Evolutionary conservation across 2,329 filamentous ascomycete genomes (phyloP).

Genomic region (Monilinia aucupariae): DNA sequence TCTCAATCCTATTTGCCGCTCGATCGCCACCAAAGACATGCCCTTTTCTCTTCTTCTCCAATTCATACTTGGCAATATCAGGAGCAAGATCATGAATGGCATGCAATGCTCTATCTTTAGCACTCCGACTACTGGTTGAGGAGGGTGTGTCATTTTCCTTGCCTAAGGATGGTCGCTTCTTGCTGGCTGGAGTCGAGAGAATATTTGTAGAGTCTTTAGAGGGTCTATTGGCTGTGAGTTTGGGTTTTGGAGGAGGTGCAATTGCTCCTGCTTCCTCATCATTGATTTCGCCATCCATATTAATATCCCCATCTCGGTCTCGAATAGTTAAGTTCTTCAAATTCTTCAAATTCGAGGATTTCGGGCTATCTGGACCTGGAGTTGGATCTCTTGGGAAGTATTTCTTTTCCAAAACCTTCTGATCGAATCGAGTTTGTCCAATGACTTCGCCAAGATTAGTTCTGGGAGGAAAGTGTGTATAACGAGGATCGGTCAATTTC

Average conservation of each 20-base stretch:
- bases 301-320: constrained; percentile 37
- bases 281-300: constrained; percentile 12
- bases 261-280: constrained; percentile 26
- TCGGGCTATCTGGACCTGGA: constrained; percentile 41
- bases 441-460: constrained; percentile 93
- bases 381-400: constrained; percentile 52
- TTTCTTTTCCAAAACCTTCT: constrained; percentile 52
- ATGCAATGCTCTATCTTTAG: constrained; percentile 78
- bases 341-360: constrained; percentile 43
- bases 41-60: constrained; percentile 76
- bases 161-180: constrained; percentile 47
- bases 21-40: constrained; percentile 57
- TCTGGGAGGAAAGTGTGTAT: constrained; percentile 77
- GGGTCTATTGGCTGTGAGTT: constrained; percentile 17
- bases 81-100: constrained; percentile 70
- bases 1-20: constrained; percentile 54
- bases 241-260: constrained; percentile 1
- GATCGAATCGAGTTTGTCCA: constrained; percentile 78
- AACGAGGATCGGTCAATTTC: constrained; percentile 65
- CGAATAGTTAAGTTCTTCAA: constrained; percentile 39
- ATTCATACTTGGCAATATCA: constrained; percentile 87
- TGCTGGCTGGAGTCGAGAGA: constrained; percentile 47
- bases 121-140: constrained; percentile 72
- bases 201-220: constrained; percentile 9
- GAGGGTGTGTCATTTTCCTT: constrained; percentile 84